phyloP scores from a whole-genome alignment of 768 basidiomycete species.

The Calocybe cyanea region DNA sequence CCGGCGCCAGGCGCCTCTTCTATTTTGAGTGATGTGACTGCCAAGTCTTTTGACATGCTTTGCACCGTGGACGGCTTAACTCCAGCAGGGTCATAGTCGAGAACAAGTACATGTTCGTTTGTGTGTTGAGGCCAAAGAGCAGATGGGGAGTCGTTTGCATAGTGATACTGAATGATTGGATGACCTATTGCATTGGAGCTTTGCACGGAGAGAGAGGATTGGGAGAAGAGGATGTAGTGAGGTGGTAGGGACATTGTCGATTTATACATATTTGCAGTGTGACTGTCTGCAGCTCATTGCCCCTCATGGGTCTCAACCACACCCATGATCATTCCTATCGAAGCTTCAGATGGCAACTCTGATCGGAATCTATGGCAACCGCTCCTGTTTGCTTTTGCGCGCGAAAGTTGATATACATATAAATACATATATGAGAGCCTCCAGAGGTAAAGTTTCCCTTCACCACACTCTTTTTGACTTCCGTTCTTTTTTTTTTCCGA shows the following conservation, averaged over 20 bases:
- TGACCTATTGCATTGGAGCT: constrained; percentile 51
- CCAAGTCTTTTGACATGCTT: constrained; percentile 42
- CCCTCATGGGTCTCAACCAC: no score
- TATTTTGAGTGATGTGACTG: constrained; percentile 57
- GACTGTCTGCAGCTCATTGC: no score
- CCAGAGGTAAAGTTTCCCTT: no score
- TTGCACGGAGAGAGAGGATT: constrained; percentile 40
- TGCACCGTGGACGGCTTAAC: constrained; percentile 42
- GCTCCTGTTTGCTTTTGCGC: no score
- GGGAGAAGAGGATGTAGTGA: constrained; percentile 67
- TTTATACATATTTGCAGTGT: constrained; percentile 12
- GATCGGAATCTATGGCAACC: constrained; percentile 21
- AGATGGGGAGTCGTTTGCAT: constrained; percentile 73
- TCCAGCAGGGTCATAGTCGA: constrained; percentile 58
- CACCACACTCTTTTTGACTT: constrained; percentile 19
- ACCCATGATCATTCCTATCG: not conserved
- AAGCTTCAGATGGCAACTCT: constrained; percentile 7
- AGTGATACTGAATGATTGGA: constrained; percentile 77
- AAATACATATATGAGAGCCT: no score
- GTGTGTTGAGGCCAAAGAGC: constrained; percentile 55
- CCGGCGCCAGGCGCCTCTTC: constrained; percentile 70
- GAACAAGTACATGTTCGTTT: constrained; percentile 69
- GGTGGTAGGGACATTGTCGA: constrained; percentile 42
- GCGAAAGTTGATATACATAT: no score
- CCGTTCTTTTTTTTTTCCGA: constrained; percentile 22